Evolutionary conservation across 306 rosid genomes (phyloP).

Genomic region (Ziziphus jujuba): DNA sequence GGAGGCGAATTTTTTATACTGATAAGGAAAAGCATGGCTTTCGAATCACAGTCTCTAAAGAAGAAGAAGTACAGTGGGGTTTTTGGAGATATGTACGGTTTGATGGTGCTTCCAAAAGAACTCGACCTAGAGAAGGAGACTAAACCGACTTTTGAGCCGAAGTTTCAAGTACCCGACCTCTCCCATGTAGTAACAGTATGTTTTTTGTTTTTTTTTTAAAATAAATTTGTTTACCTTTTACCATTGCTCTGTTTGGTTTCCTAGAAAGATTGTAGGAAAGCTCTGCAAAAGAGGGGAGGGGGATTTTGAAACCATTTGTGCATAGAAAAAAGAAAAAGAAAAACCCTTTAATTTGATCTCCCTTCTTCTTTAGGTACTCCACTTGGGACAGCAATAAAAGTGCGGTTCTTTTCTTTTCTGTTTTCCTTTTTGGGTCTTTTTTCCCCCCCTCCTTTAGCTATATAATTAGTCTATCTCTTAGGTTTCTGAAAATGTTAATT

Average conservation of each 20-base stretch:
- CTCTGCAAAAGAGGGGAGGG: background rate
- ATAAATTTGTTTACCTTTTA: background rate
- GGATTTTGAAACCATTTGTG: background rate
- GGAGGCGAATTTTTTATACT: conserved; percentile 9
- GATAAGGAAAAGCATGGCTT: conserved; percentile 39
- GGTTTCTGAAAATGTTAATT: background rate
- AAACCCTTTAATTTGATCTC: background rate
- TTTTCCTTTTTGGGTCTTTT: background rate
- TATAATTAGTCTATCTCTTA: background rate
- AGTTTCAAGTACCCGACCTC: conserved; percentile 58
- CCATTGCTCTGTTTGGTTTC: conserved; percentile 9
- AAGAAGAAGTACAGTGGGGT: conserved; percentile 47
- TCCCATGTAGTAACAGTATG: conserved; percentile 38
- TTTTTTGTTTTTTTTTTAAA: background rate
- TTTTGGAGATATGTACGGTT: conserved; percentile 52
- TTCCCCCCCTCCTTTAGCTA: background rate
- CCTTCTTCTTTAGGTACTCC: background rate
- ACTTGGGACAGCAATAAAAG: background rate
- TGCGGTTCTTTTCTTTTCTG: background rate
- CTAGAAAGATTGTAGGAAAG: background rate
- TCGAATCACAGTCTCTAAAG: conserved; percentile 49
- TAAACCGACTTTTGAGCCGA: conserved; percentile 31
- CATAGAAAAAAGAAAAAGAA: background rate
- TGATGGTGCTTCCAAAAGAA: conserved; percentile 45
- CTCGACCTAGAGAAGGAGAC: conserved; percentile 37